Evolutionary conservation across 441 rosid species (phyloP).

Genomic region (Bocquillonia castaneifolia): DNA sequence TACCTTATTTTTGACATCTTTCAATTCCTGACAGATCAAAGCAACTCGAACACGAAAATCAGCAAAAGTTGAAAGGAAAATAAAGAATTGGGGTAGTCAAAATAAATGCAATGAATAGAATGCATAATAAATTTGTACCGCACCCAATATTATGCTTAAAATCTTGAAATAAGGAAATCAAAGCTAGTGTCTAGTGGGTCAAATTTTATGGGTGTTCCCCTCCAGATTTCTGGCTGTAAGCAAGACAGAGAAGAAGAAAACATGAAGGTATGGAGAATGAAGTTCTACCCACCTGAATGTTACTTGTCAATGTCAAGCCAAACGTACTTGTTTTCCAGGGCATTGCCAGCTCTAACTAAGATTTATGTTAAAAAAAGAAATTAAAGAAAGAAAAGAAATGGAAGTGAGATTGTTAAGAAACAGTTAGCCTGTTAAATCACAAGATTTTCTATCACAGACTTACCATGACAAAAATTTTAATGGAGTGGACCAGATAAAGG

Average conservation of each 20-base stretch:
- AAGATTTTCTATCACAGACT: neutral
- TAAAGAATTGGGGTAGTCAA: neutral
- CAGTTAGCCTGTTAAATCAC: slow-evolving; percentile 24
- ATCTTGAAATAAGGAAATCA: neutral
- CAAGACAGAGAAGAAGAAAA: neutral
- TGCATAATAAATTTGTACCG: no score
- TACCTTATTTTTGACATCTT: no score
- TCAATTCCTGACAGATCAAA: no score
- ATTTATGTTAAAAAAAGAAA: no score
- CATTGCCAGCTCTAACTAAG: slow-evolving; percentile 1
- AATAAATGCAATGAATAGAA: neutral
- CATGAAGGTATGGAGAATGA: neutral
- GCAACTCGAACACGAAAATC: no score
- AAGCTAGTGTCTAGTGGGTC: no score
- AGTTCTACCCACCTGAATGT: no score
- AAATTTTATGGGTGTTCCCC: no score
- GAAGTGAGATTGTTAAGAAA: neutral
- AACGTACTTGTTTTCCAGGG: neutral
- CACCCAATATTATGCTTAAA: neutral
- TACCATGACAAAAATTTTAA: slow-evolving; percentile 17
- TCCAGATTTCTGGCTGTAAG: neutral
- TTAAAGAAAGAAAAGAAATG: no score
- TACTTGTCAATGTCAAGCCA: neutral
- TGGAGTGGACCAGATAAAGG: slow-evolving; percentile 25
- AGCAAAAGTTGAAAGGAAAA: no score